Evolutionary conservation across 75 land plant species (phyloP).

Genomic region (Pinus tabuliformis): DNA sequence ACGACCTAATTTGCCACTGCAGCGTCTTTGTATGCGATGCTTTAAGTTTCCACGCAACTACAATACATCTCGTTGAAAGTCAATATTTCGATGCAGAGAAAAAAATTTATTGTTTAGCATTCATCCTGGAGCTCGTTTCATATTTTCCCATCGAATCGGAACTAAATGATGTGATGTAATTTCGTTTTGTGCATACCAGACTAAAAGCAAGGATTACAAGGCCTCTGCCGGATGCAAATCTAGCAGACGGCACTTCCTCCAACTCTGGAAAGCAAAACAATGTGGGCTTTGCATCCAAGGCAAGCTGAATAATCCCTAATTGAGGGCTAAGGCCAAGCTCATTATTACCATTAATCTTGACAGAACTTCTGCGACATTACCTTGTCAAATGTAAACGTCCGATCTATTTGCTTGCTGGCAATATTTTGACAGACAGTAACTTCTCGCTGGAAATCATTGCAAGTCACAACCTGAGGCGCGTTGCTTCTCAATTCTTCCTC

Average conservation of each 20-base stretch:
- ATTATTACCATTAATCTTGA: not conserved
- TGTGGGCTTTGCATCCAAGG: not conserved
- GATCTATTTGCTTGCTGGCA: conserved; percentile 76
- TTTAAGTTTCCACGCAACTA: too few species aligned
- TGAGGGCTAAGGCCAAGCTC: too few species aligned
- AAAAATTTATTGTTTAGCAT: too few species aligned
- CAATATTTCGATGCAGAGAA: too few species aligned
- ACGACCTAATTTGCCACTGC: too few species aligned
- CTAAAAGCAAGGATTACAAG: not conserved
- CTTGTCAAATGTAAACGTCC: conserved; percentile 88
- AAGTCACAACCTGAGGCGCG: conserved; percentile 83
- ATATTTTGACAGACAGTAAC: conserved; percentile 76
- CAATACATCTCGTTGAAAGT: too few species aligned
- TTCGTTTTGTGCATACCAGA: too few species aligned
- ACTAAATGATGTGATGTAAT: too few species aligned
- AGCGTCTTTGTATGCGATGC: too few species aligned
- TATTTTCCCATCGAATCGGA: too few species aligned
- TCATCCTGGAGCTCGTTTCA: too few species aligned
- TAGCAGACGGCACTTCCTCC: too few species aligned
- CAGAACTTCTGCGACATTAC: conserved; percentile 12
- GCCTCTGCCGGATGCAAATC: not conserved
- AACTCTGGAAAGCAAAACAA: not conserved
- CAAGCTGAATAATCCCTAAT: not conserved
- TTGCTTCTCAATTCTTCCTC: conserved; percentile 71
- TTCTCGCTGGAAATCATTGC: conserved; percentile 72